Evolutionary conservation across 1,284 basidiomycete genomes (phyloP), one percentile per base, ranked within the genome.

Genomic region (Inonotus hispidus): DNA sequence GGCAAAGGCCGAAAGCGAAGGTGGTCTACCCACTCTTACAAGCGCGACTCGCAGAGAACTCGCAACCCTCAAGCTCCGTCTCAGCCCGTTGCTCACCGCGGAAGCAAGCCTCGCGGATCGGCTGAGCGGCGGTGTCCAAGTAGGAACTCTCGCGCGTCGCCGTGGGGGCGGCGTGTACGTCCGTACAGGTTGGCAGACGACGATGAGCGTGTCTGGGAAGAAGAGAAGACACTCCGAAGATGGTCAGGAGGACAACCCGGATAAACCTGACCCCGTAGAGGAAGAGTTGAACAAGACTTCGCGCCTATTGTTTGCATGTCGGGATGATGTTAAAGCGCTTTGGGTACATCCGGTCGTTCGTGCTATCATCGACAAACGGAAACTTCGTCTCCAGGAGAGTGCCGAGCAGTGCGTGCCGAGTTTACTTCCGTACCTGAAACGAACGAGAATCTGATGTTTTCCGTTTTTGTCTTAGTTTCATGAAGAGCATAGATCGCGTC

Each of bases 351-450:
- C 85, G 0, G 79, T 80, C 10, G 86, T 92, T 45, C 83, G 81
- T 68, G 79, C 78, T 29, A 72, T 92, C 68, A 84, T 91, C 56
- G 77, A 77, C 27, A 83, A 81, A 67, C 78, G 89, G 62, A 84
- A 85, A 64, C 73, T 92, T 56, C 87, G 88, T 67, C 73, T 92
- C 56, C 89, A 92, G 65, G 90, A 92, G 70, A 91, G 88, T 84
- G 84, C 88, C 8, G 88, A 90, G 73, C 91, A 88, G 90, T 92
- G 69, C 71, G 89, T 79, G 25, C 56, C 60, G 11, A 32, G 27
- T 29, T 49, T n/a, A 13, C 35, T 32, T 46, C 41, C n/a, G n/a
- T 43, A 37, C 4, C 43, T 16, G 47, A 10, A 3, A 35, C 4
- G 1, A 32, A 16, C 16, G 25, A 29, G 11, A 32, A 64, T 27